Conservation (phyloP, 2,329 filamentous ascomycete genomes). For the Talaromyces atroroseus region DNA sequence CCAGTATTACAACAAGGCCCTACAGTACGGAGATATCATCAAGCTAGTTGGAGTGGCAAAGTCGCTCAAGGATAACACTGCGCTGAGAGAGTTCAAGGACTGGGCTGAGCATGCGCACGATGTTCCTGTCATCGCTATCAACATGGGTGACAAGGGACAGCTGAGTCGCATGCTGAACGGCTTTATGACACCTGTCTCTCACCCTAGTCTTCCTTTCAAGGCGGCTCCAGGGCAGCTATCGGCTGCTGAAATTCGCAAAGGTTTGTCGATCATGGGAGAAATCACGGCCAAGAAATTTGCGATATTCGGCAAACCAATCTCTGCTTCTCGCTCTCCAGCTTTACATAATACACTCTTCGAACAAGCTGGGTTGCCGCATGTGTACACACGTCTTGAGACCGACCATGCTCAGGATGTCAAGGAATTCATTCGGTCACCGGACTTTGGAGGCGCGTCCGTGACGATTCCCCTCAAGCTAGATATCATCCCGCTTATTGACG, state of each 20-base stretch:
- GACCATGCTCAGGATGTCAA: conserved; percentile 56
- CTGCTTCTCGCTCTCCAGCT: conserved; percentile 74
- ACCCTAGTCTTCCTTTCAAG: conserved; percentile 82
- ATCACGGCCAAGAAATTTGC: conserved; percentile 72
- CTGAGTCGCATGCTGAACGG: conserved; percentile 83
- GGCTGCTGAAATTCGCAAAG: conserved; percentile 77
- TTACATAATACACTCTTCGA: conserved; percentile 83
- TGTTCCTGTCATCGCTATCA: conserved; percentile 86
- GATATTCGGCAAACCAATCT: conserved; percentile 81
- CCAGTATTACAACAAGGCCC: conserved; percentile 77
- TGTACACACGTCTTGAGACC: conserved; percentile 74
- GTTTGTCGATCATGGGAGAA: conserved; percentile 71
- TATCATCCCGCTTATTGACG: conserved; percentile 74
- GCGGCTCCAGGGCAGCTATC: conserved; percentile 92
- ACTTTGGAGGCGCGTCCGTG: conserved; percentile 90
- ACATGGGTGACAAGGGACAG: conserved; percentile 86
- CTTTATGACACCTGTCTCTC: conserved; percentile 92
- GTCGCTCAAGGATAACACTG: conserved; percentile 77
- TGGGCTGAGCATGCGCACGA: conserved; percentile 68
- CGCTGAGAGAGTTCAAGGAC: conserved; percentile 72
- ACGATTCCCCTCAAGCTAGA: conserved; percentile 94
- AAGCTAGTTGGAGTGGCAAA: conserved; percentile 84
- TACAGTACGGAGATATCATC: conserved; percentile 87
- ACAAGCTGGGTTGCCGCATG: conserved; percentile 72
- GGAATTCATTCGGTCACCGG: conserved; percentile 59